Evolutionary conservation across 2,329 filamentous ascomycete species (phyloP).

Genomic region (Ophiostoma himal-ulmi): DNA sequence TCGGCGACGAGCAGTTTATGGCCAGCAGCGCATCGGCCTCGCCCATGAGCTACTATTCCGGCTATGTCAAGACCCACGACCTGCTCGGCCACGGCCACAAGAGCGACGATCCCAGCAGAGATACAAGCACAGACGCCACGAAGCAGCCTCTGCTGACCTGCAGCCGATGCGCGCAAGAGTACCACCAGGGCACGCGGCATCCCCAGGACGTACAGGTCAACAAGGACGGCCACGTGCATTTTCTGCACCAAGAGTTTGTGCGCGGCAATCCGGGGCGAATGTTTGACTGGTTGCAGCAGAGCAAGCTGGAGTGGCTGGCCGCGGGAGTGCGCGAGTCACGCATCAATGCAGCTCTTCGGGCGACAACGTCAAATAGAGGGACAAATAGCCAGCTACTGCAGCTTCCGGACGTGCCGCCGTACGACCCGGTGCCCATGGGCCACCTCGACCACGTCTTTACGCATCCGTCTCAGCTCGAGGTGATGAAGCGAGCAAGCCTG

Average conservation of each 20-base stretch:
- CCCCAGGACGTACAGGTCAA: not conserved
- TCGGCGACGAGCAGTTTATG: not conserved
- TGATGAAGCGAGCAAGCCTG: constrained; percentile 12
- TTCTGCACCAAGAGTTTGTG: constrained; percentile 20
- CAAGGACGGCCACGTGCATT: constrained; percentile 16
- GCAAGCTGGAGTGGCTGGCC: constrained; percentile 25
- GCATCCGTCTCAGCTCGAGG: constrained; percentile 17
- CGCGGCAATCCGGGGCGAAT: not conserved
- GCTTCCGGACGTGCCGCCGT: constrained; percentile 24
- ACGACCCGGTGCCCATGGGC: constrained; percentile 22
- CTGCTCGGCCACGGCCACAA: constrained; percentile 4
- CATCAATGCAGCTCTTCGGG: constrained; percentile 20
- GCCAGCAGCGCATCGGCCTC: not conserved
- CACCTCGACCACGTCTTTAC: constrained; percentile 21
- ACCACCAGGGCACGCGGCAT: constrained; percentile 8
- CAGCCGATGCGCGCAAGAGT: constrained; percentile 1
- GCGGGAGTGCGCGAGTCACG: constrained; percentile 20
- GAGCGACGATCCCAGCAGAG: not conserved
- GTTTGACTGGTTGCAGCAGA: constrained; percentile 21
- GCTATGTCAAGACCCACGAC: constrained; percentile 20
- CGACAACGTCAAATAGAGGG: not conserved
- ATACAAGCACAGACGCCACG: not conserved
- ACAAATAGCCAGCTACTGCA: not conserved
- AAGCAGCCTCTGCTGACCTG: constrained; percentile 7
- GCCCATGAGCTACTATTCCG: constrained; percentile 21